Evolutionary conservation across 106 monocot species (phyloP).

Genomic region (Apostasia ramifera): DNA sequence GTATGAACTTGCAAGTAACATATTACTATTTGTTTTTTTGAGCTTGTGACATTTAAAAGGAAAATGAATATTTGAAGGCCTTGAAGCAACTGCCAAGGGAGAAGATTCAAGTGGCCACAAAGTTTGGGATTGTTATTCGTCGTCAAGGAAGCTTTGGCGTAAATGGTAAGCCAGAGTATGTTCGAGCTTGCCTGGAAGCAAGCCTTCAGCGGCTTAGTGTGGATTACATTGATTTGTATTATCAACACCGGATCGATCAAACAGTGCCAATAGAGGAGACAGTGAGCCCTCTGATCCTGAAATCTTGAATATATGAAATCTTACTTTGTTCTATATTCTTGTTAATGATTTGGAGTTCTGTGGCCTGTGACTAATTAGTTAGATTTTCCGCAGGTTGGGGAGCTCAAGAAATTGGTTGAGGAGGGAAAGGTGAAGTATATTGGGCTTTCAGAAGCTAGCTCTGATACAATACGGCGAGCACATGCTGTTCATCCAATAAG

Average conservation of each 20-base stretch:
- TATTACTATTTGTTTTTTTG: no score
- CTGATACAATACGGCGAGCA: slow-evolving; percentile 57
- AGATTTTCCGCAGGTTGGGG: slow-evolving; percentile 4
- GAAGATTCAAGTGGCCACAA: slow-evolving; percentile 27
- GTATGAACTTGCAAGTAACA: no score
- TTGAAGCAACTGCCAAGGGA: slow-evolving; percentile 47
- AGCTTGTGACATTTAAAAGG: no score
- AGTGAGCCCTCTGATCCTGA: slow-evolving; percentile 12
- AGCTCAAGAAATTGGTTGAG: slow-evolving; percentile 22
- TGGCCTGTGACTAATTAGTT: no score
- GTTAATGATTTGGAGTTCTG: no score
- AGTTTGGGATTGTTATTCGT: slow-evolving; percentile 27
- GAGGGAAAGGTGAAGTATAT: slow-evolving; percentile 73
- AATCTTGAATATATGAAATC: no score
- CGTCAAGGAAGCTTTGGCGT: background rate
- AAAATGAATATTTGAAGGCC: slow-evolving; percentile 6
- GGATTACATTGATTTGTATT: slow-evolving; percentile 57
- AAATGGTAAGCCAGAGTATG: slow-evolving; percentile 47
- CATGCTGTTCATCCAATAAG: slow-evolving; percentile 62
- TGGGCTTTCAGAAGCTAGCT: slow-evolving; percentile 58
- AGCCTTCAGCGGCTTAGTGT: slow-evolving; percentile 36
- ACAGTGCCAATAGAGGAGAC: slow-evolving; percentile 53
- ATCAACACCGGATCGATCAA: slow-evolving; percentile 43
- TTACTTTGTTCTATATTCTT: no score
- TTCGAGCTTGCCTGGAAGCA: slow-evolving; percentile 38